Evolutionary conservation across 257 asterid genomes (phyloP).

Genomic region (Solanum infundibuliforme): DNA sequence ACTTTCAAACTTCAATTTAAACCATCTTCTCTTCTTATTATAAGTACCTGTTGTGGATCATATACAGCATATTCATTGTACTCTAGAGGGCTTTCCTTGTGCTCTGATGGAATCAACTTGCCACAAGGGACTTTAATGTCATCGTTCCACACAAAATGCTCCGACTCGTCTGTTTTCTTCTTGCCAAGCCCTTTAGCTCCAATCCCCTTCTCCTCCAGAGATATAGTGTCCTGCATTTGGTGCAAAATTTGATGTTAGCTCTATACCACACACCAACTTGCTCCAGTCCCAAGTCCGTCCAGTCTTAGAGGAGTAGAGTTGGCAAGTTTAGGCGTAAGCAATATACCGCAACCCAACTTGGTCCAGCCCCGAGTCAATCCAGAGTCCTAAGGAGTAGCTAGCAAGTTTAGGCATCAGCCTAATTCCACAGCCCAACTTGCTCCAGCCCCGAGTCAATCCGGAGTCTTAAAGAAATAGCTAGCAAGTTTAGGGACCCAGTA

Average conservation of each 20-base stretch:
- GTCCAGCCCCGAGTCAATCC: neutral
- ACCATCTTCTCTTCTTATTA: neutral
- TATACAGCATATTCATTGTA: slow-evolving; percentile 82
- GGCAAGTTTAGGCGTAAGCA: neutral
- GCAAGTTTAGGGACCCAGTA: neutral
- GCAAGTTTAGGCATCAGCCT: neutral
- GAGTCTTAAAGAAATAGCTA: neutral
- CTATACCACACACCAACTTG: neutral
- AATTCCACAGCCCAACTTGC: neutral
- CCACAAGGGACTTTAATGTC: slow-evolving; percentile 82
- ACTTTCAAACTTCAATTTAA: neutral
- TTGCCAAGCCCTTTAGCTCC: slow-evolving; percentile 64
- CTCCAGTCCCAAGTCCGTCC: neutral
- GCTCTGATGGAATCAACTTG: slow-evolving; percentile 34
- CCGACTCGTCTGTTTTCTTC: slow-evolving; percentile 67
- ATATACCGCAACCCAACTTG: neutral
- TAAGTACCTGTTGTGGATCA: slow-evolving; percentile 53
- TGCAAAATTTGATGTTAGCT: neutral
- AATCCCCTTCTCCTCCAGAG: slow-evolving; percentile 45
- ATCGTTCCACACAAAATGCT: slow-evolving; percentile 70
- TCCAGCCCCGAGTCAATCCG: neutral
- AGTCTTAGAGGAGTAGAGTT: too few relatives aligned
- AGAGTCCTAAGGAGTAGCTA: neutral
- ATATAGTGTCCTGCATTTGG: slow-evolving; percentile 19
- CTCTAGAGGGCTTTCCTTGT: slow-evolving; percentile 57